Conservation (phyloP, 176 grass and related monocot species). For the Hsuehochloa calcarea region DNA sequence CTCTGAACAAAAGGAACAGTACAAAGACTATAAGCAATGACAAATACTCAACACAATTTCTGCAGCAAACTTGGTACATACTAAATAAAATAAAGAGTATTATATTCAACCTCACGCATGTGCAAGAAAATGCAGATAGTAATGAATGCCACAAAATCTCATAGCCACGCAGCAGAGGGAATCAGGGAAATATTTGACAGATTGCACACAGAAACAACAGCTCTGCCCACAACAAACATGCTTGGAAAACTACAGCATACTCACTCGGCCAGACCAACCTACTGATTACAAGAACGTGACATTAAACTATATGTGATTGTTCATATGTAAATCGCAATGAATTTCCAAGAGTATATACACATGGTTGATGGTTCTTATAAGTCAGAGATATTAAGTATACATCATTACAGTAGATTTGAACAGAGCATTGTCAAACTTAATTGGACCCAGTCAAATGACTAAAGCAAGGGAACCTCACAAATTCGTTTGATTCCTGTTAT, state of each 20-base stretch:
- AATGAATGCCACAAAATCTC: not conserved
- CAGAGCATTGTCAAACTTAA: no score
- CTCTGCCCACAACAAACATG: not conserved
- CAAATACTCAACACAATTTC: not conserved
- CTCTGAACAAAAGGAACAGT: slow-evolving; percentile 40
- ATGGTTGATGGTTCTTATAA: not conserved
- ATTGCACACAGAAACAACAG: not conserved
- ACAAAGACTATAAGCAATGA: not conserved
- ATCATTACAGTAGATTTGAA: no score
- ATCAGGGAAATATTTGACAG: not conserved
- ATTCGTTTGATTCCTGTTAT: no score
- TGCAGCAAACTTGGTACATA: not conserved
- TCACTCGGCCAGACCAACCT: not conserved
- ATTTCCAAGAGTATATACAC: not conserved
- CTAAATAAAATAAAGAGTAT: not conserved
- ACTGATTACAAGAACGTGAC: not conserved
- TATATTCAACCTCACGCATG: not conserved
- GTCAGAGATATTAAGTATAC: not conserved
- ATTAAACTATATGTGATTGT: not conserved
- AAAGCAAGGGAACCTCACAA: not conserved
- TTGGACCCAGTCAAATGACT: no score
- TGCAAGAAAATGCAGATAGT: not conserved
- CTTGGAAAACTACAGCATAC: not conserved
- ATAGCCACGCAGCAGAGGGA: not conserved
- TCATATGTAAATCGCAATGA: not conserved